Base-by-base conservation (phyloP, 2,329 filamentous ascomycete genomes). In the Macrophomina tecta region DNA sequence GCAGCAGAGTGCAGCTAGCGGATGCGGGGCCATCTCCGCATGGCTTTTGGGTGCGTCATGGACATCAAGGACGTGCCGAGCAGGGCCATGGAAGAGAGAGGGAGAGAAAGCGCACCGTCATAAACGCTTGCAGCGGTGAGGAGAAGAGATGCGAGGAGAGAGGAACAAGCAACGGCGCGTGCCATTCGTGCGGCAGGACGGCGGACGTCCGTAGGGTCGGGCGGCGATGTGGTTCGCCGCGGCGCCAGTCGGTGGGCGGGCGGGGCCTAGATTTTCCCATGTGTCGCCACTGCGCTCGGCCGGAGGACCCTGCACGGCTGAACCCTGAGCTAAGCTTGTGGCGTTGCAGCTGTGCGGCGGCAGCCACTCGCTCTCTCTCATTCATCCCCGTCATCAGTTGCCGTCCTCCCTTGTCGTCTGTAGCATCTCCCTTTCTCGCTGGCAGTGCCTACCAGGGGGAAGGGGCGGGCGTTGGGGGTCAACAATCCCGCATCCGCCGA, bases 241-340 rank as follows among this genome's bases (percentile, higher is more conserved):
- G 38, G 28, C 23, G 9, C n/a, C 36, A 36, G 34, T 36, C 58
- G 32, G 30, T 62, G 58, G 32, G 58, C 45, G 40, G 40, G 58
- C 30, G n/a, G 45, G 55, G 58, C 58, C 58, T 62, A 62, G 58
- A 62, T 49, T 36, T 18, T 32, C n/a, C 23, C 23, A 23, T 23
- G 23, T 23, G 58, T 62, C 45, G 58, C 58, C 58, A 62, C 58
- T 34, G 56, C 28, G 38, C 55, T 45, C 23, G 55, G 55, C 55
- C 36, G 45, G 7, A 45, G 55, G 55, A 58, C 55, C 55, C 55
- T 58, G 55, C 56, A 9, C 56, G n/a, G 56, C 56, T 62, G 58
- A 62, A 62, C 58, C 58, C 58, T 62, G 58, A 28, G 46, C 45
- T 36, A 11, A 49, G 18, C 42, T 45, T 62, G 42, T 62, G 58